Evolutionary conservation across 139 green algal genomes (phyloP).

Genomic region (Desmodesmus armatus): DNA sequence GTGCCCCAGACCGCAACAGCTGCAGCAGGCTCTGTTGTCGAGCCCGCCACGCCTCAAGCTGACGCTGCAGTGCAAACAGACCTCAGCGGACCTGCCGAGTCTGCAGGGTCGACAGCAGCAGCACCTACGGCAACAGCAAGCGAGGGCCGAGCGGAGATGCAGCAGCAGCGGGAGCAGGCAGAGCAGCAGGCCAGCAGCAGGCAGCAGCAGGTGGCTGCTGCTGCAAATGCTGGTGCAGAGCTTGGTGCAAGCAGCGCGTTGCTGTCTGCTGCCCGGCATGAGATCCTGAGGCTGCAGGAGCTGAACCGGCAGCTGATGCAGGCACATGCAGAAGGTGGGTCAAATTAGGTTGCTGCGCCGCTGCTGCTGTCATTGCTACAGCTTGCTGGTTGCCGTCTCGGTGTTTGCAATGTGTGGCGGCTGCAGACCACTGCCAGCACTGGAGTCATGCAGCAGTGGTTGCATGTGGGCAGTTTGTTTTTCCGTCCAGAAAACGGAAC

Average conservation of each 20-base stretch:
- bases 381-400: too few relatives aligned
- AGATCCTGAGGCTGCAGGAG: constrained; percentile 54
- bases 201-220: not conserved
- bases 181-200: constrained; percentile 5
- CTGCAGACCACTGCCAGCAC: not conserved
- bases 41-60: not conserved
- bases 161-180: not conserved
- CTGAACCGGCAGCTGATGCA: constrained; percentile 52
- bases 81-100: not conserved
- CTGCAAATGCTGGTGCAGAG: not conserved
- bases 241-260: constrained; percentile 36
- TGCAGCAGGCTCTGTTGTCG: not conserved
- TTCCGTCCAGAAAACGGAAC: not conserved
- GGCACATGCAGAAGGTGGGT: constrained; percentile 34
- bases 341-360: not conserved
- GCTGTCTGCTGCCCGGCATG: constrained; percentile 48
- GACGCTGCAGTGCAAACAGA: constrained; percentile 38
- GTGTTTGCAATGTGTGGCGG: not conserved
- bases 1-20: not conserved
- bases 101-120: constrained; percentile 37
- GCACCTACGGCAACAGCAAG: constrained; percentile 4
- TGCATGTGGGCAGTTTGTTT: not conserved
- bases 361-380: not conserved
- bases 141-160: not conserved
- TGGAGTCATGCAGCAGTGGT: not conserved